phyloP scores from a whole-genome alignment of 345 rosid species.

The Linum trigynum region DNA sequence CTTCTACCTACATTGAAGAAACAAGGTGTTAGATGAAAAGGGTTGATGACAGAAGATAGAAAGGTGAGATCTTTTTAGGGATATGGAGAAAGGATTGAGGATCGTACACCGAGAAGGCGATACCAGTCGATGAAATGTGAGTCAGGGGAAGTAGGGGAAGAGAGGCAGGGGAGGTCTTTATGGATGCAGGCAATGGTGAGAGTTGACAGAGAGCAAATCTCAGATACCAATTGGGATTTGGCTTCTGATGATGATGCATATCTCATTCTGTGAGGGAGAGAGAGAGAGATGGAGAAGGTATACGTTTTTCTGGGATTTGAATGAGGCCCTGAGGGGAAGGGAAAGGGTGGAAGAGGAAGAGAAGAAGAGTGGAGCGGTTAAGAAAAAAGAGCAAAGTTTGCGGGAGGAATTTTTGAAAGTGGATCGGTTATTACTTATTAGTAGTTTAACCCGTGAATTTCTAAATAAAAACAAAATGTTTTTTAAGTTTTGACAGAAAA shows the following conservation, averaged over 20 bases:
- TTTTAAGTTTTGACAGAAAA: no score
- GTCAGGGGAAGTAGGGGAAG: neutral
- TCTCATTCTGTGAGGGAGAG: constrained; percentile 27
- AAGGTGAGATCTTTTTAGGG: neutral
- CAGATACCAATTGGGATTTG: constrained; percentile 42
- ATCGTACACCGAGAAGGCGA: constrained; percentile 65
- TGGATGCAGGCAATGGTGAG: constrained; percentile 45
- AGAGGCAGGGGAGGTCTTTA: constrained; percentile 6
- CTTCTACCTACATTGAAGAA: constrained; percentile 41
- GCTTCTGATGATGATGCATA: constrained; percentile 24
- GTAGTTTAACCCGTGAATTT: no score
- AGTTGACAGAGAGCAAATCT: constrained; percentile 56
- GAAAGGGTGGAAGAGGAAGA: constrained; percentile 4
- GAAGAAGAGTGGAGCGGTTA: constrained; percentile 43
- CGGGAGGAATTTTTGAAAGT: constrained; percentile 59
- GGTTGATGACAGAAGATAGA: neutral
- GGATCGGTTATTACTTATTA: constrained; percentile 28
- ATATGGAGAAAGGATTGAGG: neutral
- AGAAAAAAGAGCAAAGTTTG: constrained; percentile 47
- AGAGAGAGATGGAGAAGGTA: neutral
- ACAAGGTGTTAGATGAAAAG: neutral
- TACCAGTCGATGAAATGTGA: constrained; percentile 82
- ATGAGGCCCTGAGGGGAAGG: neutral
- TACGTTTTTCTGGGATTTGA: neutral
- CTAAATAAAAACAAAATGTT: no score